phyloP scores from a whole-genome alignment of 768 basidiomycete genomes.

The Suillus discolor region DNA sequence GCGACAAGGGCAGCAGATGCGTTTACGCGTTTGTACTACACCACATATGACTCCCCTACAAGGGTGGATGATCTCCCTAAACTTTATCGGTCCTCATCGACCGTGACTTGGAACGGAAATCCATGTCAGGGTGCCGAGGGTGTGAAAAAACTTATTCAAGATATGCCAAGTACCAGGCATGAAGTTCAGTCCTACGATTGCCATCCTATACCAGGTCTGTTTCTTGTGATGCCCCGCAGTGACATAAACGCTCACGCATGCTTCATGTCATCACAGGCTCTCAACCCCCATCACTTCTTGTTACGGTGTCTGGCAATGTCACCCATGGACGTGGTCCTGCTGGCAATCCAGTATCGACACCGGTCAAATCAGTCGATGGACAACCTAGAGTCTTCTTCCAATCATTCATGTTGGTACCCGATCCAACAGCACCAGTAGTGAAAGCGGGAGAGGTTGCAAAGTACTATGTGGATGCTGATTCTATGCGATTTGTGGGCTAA shows the following conservation, averaged over 20 bases:
- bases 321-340: conserved; percentile 63
- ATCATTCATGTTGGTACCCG: conserved; percentile 83
- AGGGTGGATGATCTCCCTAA: conserved; percentile 76
- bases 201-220: conserved; percentile 81
- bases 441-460: conserved; percentile 77
- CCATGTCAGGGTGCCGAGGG: conserved; percentile 75
- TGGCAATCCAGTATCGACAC: conserved; percentile 57
- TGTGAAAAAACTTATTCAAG: conserved; percentile 62
- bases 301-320: conserved; percentile 82
- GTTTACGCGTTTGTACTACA: conserved; percentile 82
- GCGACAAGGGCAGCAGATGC: conserved; percentile 82
- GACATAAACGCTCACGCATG: not conserved
- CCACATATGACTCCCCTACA: conserved; percentile 79
- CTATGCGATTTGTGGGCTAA: conserved; percentile 80
- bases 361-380: conserved; percentile 59
- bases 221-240: not conserved
- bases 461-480: conserved; percentile 80
- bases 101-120: conserved; percentile 85
- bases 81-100: conserved; percentile 78
- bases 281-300: conserved; percentile 75
- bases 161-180: conserved; percentile 80
- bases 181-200: conserved; percentile 90
- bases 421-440: conserved; percentile 61
- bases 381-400: conserved; percentile 87
- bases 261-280: conserved; percentile 48